Evolutionary conservation across 805 yeast genomes (phyloP).

Genomic region (Schwanniomyces vanrijiae): DNA sequence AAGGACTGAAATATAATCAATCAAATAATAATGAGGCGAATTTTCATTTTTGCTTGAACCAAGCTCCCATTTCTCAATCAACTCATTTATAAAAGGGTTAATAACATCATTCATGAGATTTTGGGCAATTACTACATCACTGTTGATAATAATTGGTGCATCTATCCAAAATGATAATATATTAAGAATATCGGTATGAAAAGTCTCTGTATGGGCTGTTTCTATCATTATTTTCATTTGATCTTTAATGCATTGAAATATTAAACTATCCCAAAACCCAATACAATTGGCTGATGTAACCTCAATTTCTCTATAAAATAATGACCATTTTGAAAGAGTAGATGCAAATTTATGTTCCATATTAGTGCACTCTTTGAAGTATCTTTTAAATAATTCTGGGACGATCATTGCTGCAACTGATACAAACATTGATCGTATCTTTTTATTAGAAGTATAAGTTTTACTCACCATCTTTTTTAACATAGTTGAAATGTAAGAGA

Average conservation of each 20-base stretch:
- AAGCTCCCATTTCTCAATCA: constrained; percentile 14
- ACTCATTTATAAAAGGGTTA: constrained; percentile 14
- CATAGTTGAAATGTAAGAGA: background rate
- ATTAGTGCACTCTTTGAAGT: constrained; percentile 5
- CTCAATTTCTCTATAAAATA: constrained; percentile 10
- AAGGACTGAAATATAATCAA: constrained; percentile 20
- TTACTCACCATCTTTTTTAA: background rate
- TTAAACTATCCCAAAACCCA: constrained; percentile 18
- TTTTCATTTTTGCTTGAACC: background rate
- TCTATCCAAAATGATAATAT: constrained; percentile 14
- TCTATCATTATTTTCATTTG: background rate
- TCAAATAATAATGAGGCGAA: constrained; percentile 13
- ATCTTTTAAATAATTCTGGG: constrained; percentile 8
- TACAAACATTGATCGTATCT: constrained; percentile 8
- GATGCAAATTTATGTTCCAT: constrained; percentile 4
- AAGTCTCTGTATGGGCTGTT: background rate
- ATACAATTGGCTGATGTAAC: constrained; percentile 2
- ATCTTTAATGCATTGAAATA: constrained; percentile 9
- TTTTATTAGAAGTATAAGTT: background rate
- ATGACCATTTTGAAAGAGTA: constrained; percentile 14
- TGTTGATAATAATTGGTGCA: constrained; percentile 13
- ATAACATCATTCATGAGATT: constrained; percentile 16
- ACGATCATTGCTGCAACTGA: constrained; percentile 6
- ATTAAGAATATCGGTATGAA: constrained; percentile 11
- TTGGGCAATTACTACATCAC: constrained; percentile 8